Evolutionary conservation across 2,329 filamentous ascomycete genomes (phyloP).

Genomic region (Xylariaceae sp.): DNA sequence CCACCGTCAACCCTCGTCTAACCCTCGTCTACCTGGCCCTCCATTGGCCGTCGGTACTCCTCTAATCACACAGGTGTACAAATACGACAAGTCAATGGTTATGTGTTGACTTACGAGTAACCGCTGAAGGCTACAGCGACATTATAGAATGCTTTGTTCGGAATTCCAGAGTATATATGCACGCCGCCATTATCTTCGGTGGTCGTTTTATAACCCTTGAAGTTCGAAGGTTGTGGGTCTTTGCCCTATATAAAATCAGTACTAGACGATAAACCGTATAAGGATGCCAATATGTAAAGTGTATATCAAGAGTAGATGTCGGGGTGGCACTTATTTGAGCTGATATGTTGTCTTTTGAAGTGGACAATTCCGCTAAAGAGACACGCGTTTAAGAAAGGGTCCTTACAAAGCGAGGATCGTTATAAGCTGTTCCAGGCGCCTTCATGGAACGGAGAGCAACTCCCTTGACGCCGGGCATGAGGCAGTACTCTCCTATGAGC

Average conservation of each 20-base stretch:
- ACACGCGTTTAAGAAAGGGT: neutral
- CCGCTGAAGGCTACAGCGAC: conserved; percentile 51
- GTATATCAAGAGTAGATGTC: neutral
- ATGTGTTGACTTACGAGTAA: conserved; percentile 34
- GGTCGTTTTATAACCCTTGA: conserved; percentile 45
- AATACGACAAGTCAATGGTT: neutral
- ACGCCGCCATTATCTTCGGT: conserved; percentile 56
- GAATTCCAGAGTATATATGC: conserved; percentile 60
- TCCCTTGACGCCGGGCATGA: conserved; percentile 54
- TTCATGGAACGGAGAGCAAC: conserved; percentile 58
- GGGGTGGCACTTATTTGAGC: neutral
- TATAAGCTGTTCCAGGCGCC: conserved; percentile 54
- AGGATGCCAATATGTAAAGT: neutral
- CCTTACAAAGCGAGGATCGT: conserved; percentile 50
- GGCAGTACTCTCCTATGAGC: conserved; percentile 57
- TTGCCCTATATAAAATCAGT: conserved; percentile 43
- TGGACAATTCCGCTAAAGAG: neutral
- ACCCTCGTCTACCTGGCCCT: no score
- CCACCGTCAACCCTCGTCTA: no score
- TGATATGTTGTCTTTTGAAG: neutral
- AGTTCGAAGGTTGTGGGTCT: conserved; percentile 55
- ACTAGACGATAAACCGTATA: conserved; percentile 22
- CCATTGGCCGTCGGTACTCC: neutral
- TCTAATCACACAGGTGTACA: neutral
- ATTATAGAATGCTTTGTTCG: conserved; percentile 60